Conservation (phyloP, 495 filamentous ascomycete genomes). For the Penicillium parvum region DNA sequence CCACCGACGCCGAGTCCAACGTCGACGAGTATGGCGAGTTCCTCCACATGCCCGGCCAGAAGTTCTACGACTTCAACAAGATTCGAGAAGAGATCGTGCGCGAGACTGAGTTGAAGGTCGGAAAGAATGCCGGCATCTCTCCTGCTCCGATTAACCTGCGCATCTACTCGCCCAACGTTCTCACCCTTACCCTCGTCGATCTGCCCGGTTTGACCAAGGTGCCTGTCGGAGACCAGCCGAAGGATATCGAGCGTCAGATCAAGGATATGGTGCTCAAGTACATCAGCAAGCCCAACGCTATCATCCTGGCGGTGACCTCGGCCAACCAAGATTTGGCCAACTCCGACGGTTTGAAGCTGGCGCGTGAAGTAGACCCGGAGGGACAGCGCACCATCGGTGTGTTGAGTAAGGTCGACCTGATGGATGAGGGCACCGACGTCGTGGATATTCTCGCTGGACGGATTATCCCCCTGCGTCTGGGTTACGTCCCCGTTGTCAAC, state of each 20-base stretch:
- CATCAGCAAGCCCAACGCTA: conserved; percentile 96
- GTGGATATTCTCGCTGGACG: conserved; percentile 98
- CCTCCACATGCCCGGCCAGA: conserved; percentile 95
- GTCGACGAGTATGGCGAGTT: conserved; percentile 98
- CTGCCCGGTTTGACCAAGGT: conserved; percentile 96
- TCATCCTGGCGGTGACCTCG: conserved; percentile 92
- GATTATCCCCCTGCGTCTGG: conserved; percentile 91
- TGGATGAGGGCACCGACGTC: conserved; percentile 99
- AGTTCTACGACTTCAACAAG: conserved; percentile 99
- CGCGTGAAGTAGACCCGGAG: conserved; percentile 95
- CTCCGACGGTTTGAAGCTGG: conserved; percentile 95
- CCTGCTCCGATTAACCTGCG: conserved; percentile 93
- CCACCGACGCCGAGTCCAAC: conserved; percentile 81
- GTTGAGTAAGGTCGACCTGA: conserved; percentile 97
- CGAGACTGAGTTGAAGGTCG: conserved; percentile 96
- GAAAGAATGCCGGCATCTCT: conserved; percentile 93
- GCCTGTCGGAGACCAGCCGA: conserved; percentile 95
- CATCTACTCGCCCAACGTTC: conserved; percentile 96
- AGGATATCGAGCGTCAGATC: conserved; percentile 97
- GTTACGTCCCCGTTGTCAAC: conserved; percentile 98
- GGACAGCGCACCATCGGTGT: conserved; percentile 98
- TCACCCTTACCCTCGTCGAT: conserved; percentile 97
- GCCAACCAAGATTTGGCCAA: conserved; percentile 98
- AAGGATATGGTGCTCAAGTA: conserved; percentile 98
- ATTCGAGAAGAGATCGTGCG: conserved; percentile 96